These are phyloP conservation scores for Eucalyptus albens DNA, from an alignment of 345 rosid genomes.

Conservation along the genomic window DNA sequence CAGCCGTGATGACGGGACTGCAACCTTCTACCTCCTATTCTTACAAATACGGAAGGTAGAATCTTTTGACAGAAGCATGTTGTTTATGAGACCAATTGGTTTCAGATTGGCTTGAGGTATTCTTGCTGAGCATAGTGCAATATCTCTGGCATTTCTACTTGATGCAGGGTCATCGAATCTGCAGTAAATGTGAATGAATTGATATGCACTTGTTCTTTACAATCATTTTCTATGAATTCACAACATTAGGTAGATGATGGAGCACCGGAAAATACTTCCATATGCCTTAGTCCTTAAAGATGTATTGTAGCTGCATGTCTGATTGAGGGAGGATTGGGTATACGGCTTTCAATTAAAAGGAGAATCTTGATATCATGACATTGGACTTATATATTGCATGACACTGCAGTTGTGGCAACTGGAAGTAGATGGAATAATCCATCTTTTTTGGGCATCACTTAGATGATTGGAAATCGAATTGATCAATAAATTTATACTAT, in stretches of 20 bases:
- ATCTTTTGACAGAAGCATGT: background rate
- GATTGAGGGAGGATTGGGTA: background rate
- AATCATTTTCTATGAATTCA: background rate
- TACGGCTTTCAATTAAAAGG: background rate
- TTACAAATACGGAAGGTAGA: slow-evolving; percentile 59
- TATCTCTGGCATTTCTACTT: background rate
- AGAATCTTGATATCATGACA: background rate
- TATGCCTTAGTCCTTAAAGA: background rate
- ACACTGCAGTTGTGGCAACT: background rate
- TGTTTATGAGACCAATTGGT: background rate
- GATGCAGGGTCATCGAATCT: background rate
- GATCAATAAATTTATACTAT: background rate
- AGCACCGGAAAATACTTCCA: background rate
- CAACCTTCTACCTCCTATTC: slow-evolving; percentile 24
- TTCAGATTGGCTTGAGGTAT: background rate
- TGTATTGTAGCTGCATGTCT: background rate
- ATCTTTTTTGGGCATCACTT: background rate
- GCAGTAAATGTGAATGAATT: background rate
- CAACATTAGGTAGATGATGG: background rate
- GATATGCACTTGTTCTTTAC: background rate
- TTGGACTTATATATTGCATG: background rate
- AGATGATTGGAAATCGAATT: background rate
- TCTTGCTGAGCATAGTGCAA: background rate
- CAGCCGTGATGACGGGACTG: slow-evolving; percentile 52
- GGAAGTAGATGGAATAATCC: background rate